Conservation (phyloP, 1,139 yeast species). For the Candida albicans region DNA sequence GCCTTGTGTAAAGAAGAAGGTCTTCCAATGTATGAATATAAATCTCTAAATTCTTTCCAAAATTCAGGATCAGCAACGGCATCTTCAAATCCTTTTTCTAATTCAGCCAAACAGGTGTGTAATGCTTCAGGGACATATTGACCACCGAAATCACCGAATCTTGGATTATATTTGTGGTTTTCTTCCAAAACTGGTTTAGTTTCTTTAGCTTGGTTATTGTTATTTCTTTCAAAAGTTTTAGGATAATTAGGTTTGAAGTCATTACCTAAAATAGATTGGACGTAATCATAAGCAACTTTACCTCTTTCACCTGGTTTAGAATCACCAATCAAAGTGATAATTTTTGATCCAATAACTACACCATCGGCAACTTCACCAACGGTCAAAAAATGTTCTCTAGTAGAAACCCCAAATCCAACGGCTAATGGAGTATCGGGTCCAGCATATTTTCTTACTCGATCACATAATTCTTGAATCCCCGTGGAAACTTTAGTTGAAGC, state of each 20-base stretch:
- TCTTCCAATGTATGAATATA: conserved; percentile 89
- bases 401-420: conserved; percentile 96
- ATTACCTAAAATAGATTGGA: conserved; percentile 67
- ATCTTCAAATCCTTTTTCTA: conserved; percentile 81
- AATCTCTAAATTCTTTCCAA: conserved; percentile 87
- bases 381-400: conserved; percentile 81
- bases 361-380: conserved; percentile 88
- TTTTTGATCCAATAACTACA: conserved; percentile 91
- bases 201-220: conserved; percentile 22
- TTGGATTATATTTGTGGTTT: conserved; percentile 57
- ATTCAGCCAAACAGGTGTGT: conserved; percentile 85
- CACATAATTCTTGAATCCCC: conserved; percentile 67
- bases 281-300: conserved; percentile 64
- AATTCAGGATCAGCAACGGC: conserved; percentile 87
- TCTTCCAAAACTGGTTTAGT: conserved; percentile 52
- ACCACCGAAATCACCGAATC: conserved; percentile 96
- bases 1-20: conserved; percentile 93
- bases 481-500: conserved; percentile 65
- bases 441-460: conserved; percentile 71
- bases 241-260: conserved; percentile 45
- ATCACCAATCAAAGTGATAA: conserved; percentile 68
- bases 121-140: conserved; percentile 97
- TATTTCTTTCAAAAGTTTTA: conserved; percentile 21
- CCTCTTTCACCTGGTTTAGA: conserved; percentile 61
- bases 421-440: conserved; percentile 82